Evolutionary conservation across 2,329 filamentous ascomycete species (phyloP), one percentile per base, ranked within the genome.

Genomic region (Talaromyces verruculosus): DNA sequence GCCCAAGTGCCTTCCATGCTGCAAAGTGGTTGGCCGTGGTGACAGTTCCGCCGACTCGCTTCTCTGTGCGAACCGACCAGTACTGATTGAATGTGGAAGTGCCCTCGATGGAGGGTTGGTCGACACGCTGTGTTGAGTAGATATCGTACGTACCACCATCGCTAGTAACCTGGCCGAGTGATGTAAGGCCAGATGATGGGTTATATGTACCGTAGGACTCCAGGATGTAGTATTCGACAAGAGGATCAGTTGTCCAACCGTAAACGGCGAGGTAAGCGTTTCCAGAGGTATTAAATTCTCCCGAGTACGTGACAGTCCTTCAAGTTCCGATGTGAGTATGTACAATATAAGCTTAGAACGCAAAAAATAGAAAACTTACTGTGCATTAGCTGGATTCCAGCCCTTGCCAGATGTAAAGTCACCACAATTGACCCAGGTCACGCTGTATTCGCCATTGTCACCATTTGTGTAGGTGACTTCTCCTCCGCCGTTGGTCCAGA

Each of bases 331-430:
- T 33, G 15, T 53, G 49, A 33, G 28, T n/a, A 53, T 10, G 28
- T 53, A 53, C 3, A n/a, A 11, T 53, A n/a, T n/a, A n/a, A n/a
- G 15, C 47, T 33, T 30, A 15, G 15, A 53, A n/a, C 15, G 3
- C 1, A 11, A 11, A 11, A n/a, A 6, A n/a, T 30, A 51, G 15
- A 11, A 19, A 11, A 67, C 76, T 66, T 80, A 86, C 83, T 82
- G 78, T 35, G 78, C 74, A 66, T 74, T 80, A n/a, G 85, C 85
- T 19, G 84, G 81, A 65, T 82, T 82, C 84, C 85, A 87, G 45
- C 86, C 85, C 75, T 87, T 87, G 37, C 85, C 86, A 66, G 79
- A 84, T 37, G 86, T 84, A 55, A 86, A 83, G 78, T 87, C 85
- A 35, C 84, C 84, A 28, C 73, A 75, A 57, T 78, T 77, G 51